Conservation (phyloP, 495 filamentous ascomycete species). For the Pyrenula massariospora region DNA sequence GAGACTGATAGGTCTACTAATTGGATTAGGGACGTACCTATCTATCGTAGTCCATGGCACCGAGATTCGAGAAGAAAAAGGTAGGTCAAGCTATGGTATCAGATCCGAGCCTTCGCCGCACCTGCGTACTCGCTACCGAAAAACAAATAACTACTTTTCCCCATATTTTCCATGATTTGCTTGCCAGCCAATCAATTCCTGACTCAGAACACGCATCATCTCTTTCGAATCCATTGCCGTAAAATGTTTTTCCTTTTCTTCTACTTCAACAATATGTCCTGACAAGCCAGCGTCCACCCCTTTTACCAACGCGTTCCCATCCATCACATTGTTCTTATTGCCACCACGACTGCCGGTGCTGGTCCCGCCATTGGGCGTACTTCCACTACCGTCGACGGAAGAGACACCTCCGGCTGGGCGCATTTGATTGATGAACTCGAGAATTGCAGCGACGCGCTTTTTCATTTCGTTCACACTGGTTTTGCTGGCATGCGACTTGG, state of each 20-base stretch:
- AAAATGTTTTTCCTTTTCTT: slow-evolving; percentile 40
- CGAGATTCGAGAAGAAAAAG: too few species aligned
- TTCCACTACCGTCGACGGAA: slow-evolving; percentile 24
- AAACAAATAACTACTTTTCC: slow-evolving; percentile 39
- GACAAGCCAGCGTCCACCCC: slow-evolving; percentile 17
- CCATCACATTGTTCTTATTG: neutral
- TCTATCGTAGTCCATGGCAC: too few species aligned
- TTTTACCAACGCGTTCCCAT: slow-evolving; percentile 13
- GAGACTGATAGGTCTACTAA: too few species aligned
- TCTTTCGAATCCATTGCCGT: slow-evolving; percentile 57
- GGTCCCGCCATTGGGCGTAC: slow-evolving; percentile 20
- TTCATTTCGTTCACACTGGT: slow-evolving; percentile 90
- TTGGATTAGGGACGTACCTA: too few species aligned
- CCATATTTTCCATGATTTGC: slow-evolving; percentile 45
- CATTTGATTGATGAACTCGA: slow-evolving; percentile 82
- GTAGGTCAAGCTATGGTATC: too few species aligned
- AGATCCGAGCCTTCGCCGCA: too few species aligned
- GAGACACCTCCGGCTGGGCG: slow-evolving; percentile 47
- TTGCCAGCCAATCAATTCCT: slow-evolving; percentile 70
- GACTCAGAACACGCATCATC: slow-evolving; percentile 74
- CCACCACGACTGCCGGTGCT: neutral
- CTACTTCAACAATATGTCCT: slow-evolving; percentile 18
- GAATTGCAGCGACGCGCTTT: slow-evolving; percentile 65
- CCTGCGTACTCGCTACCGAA: too few species aligned
- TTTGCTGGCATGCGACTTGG: slow-evolving; percentile 38